Evolutionary conservation across 1,284 basidiomycete genomes (phyloP).

Genomic region (Schizophyllum commune): DNA sequence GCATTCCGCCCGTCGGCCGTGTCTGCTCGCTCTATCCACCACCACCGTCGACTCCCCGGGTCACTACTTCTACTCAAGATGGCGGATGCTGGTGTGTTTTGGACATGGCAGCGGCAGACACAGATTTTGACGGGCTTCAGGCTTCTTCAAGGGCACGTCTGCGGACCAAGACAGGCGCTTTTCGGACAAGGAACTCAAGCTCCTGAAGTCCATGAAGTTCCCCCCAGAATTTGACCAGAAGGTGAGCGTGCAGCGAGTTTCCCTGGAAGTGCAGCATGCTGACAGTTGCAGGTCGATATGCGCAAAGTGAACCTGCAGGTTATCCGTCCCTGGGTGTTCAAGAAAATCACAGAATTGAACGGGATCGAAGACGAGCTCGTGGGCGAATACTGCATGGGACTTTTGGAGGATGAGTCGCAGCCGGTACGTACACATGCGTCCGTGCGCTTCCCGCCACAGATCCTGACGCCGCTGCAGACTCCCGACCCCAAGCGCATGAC

Average conservation of each 20-base stretch:
- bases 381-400: constrained; percentile 90
- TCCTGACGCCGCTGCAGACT: constrained; percentile 37
- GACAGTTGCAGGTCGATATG: constrained; percentile 71
- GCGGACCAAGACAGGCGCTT: constrained; percentile 86
- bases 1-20: no score
- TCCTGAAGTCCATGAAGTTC: constrained; percentile 87
- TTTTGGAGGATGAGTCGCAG: constrained; percentile 79
- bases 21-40: no score
- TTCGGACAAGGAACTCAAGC: constrained; percentile 89
- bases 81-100: not conserved
- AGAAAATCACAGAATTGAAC: constrained; percentile 83
- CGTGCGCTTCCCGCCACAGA: constrained; percentile 2
- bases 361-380: constrained; percentile 97
- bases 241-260: constrained; percentile 29
- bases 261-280: not conserved
- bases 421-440: constrained; percentile 47
- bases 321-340: constrained; percentile 90
- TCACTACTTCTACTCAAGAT: not conserved
- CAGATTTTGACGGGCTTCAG: constrained; percentile 23
- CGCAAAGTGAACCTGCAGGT: constrained; percentile 88
- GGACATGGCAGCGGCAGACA: no score
- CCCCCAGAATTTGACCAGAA: constrained; percentile 86
- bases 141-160: constrained; percentile 84
- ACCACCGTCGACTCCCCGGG: no score
- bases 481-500: constrained; percentile 96